Evolutionary conservation across 2,329 filamentous ascomycete genomes (phyloP).

Genomic region (Clarireedia monteithiana): DNA sequence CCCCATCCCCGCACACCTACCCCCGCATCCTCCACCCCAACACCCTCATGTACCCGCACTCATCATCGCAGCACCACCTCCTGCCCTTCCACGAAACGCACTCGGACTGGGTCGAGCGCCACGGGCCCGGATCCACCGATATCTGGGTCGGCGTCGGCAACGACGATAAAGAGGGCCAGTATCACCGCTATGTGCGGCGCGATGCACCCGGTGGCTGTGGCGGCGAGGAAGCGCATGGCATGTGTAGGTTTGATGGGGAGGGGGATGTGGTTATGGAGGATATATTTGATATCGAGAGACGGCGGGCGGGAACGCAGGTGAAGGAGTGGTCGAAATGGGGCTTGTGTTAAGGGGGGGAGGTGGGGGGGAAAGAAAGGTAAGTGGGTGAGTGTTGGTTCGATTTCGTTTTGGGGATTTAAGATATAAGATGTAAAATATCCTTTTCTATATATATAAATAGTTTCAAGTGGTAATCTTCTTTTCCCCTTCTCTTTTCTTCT

Average conservation of each 20-base stretch:
- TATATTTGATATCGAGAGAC: background rate
- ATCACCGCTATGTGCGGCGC: background rate
- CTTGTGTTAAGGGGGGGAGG: background rate
- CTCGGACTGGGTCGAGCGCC: too few species aligned
- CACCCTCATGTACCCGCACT: background rate
- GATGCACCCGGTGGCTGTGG: background rate
- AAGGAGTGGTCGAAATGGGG: background rate
- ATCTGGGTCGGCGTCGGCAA: background rate
- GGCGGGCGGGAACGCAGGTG: background rate
- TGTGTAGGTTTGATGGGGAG: background rate
- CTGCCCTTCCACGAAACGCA: too few species aligned
- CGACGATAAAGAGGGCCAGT: background rate
- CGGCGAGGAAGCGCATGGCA: accelerated
- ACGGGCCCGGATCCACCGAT: too few species aligned
- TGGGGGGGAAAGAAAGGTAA: background rate
- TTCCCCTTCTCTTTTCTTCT: background rate
- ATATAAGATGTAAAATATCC: too few species aligned
- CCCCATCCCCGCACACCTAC: too few species aligned
- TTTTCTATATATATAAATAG: too few species aligned
- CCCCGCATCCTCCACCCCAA: background rate
- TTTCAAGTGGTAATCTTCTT: background rate
- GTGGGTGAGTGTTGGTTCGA: too few species aligned
- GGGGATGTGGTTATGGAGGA: conserved; percentile 3
- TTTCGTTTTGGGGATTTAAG: too few species aligned
- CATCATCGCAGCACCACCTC: too few species aligned